These are phyloP conservation scores for Trypanosoma theileri DNA, from an alignment of 208 protist species.

Conservation along the genomic window DNA sequence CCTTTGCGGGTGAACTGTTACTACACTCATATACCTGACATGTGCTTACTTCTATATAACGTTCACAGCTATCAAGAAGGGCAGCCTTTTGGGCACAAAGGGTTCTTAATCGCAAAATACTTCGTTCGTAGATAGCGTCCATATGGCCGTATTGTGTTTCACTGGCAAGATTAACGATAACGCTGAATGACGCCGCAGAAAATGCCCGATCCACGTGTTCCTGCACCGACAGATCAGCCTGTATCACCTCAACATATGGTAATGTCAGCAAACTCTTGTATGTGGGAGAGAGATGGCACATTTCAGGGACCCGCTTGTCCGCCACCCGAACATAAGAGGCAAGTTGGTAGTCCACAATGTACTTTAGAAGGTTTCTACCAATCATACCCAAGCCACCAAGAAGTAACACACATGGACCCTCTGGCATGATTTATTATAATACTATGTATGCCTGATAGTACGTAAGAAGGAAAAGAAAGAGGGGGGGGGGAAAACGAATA, in stretches of 20 bases:
- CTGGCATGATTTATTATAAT: slow-evolving; percentile 1
- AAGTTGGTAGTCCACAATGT: slow-evolving; percentile 46
- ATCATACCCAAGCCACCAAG: slow-evolving; percentile 90
- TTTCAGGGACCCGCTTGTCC: slow-evolving; percentile 47
- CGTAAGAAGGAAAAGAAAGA: background rate
- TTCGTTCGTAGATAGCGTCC: slow-evolving; percentile 67
- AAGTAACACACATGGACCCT: slow-evolving; percentile 43
- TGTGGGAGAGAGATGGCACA: slow-evolving; percentile 36
- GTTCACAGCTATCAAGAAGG: slow-evolving; percentile 35
- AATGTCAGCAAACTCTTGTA: slow-evolving; percentile 52
- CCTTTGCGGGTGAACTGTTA: slow-evolving; percentile 38
- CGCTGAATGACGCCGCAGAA: slow-evolving; percentile 46
- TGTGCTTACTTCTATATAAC: slow-evolving; percentile 91
- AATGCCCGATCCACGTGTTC: slow-evolving; percentile 73
- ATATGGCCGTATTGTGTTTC: slow-evolving; percentile 86
- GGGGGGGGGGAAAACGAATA: background rate
- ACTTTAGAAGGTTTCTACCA: slow-evolving; percentile 85
- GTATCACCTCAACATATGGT: slow-evolving; percentile 71
- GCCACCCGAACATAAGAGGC: slow-evolving; percentile 37
- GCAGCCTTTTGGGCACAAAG: slow-evolving; percentile 65
- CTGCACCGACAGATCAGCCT: slow-evolving; percentile 45
- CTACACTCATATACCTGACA: slow-evolving; percentile 85
- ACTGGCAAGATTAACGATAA: slow-evolving; percentile 87
- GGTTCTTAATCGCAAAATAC: slow-evolving; percentile 56
- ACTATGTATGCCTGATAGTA: background rate